These are phyloP conservation scores for Sarocladiaceae sp. DNA, from an alignment of 2,329 filamentous ascomycete genomes.

Conservation along the genomic window DNA sequence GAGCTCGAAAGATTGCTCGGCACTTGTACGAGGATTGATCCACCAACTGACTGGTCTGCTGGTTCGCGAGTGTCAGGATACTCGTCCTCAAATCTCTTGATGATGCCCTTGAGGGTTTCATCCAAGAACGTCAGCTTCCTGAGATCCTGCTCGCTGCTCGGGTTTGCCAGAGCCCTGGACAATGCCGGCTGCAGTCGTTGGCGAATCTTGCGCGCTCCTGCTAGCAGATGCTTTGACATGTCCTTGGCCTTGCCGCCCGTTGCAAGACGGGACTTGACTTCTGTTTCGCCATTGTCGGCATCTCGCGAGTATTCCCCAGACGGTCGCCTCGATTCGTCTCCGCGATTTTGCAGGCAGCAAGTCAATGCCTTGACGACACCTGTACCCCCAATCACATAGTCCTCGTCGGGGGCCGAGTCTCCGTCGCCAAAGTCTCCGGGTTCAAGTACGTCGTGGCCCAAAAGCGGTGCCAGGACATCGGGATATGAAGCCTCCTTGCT, in stretches of 20 bases:
- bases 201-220: constrained; percentile 83
- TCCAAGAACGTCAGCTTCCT: constrained; percentile 84
- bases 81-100: constrained; percentile 91
- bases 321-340: constrained; percentile 50
- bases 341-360: constrained; percentile 78
- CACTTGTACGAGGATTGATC: neutral
- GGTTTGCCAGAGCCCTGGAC: constrained; percentile 61
- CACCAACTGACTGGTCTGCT: neutral
- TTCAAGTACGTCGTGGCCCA: constrained; percentile 60
- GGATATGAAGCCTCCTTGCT: constrained; percentile 46
- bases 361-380: constrained; percentile 91
- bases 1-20: constrained; percentile 15
- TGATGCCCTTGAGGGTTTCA: constrained; percentile 81
- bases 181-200: constrained; percentile 77
- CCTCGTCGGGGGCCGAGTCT: constrained; percentile 73
- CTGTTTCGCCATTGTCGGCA: constrained; percentile 41
- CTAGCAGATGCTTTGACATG: constrained; percentile 85
- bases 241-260: constrained; percentile 66
- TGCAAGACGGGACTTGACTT: constrained; percentile 28
- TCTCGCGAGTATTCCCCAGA: constrained; percentile 48
- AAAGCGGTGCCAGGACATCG: constrained; percentile 79
- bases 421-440: constrained; percentile 41
- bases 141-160: constrained; percentile 65
- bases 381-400: constrained; percentile 93
- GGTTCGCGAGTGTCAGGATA: constrained; percentile 74